Evolutionary conservation across 768 basidiomycete species (phyloP).

Genomic region (Russula griseocarnosa): DNA sequence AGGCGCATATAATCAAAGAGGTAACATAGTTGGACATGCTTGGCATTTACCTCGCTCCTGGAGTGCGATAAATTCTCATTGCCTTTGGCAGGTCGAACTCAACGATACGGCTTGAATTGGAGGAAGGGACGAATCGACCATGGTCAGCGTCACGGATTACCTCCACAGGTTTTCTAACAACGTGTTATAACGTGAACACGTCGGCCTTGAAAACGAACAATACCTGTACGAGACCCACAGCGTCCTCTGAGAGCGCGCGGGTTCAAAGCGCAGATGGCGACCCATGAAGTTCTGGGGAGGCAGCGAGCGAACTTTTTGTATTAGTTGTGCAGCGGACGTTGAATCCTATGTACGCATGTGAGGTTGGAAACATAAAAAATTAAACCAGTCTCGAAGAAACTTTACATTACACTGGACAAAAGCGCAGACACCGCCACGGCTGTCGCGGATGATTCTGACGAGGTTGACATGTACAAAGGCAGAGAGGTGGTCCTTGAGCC

Average conservation of each 20-base stretch:
- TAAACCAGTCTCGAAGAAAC: conserved; percentile 15
- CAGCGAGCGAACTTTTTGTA: conserved; percentile 53
- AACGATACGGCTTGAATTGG: conserved; percentile 24
- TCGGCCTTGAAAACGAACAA: conserved; percentile 18
- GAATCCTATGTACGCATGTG: conserved; percentile 44
- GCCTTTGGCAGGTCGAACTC: conserved; percentile 49
- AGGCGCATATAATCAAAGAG: conserved; percentile 33
- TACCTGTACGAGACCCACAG: conserved; percentile 74
- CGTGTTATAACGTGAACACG: background rate
- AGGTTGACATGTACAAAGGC: conserved; percentile 60
- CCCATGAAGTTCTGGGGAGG: conserved; percentile 65
- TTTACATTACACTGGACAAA: conserved; percentile 82
- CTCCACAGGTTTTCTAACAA: conserved; percentile 41
- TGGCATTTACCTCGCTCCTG: conserved; percentile 48
- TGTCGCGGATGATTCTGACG: conserved; percentile 69
- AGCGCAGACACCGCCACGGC: conserved; percentile 74
- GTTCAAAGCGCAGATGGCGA: conserved; percentile 69
- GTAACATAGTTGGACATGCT: background rate
- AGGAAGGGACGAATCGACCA: conserved; percentile 17
- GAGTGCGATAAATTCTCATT: conserved; percentile 57
- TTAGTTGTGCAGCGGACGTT: conserved; percentile 52
- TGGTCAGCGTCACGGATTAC: conserved; percentile 27
- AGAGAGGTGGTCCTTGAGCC: conserved; percentile 64
- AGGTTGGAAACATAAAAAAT: background rate
- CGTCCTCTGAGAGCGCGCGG: conserved; percentile 70